A percentile compares a stretch with the other conserved stretches of the same genome.
phyloP scores from a whole-genome alignment of 192 early-diverging fungal genomes.

The Podila minutissima region DNA sequence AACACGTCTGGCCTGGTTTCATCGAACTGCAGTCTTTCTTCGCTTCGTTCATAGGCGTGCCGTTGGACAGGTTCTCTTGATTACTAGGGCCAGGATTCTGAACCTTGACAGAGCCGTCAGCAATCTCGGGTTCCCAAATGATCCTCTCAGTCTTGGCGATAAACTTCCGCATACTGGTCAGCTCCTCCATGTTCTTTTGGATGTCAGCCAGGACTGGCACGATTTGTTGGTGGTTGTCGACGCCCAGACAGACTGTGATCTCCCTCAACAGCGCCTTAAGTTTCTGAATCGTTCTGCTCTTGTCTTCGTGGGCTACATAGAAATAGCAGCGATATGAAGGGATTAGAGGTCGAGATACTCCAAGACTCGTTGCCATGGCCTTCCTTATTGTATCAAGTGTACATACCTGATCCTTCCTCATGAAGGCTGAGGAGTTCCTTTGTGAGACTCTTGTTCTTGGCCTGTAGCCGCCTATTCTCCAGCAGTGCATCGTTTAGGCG shows the following conservation, averaged over 20 bases:
- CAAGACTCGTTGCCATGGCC: no score
- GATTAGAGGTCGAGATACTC: no score
- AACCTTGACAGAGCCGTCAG: constrained; percentile 24
- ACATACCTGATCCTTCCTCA: constrained; percentile 8
- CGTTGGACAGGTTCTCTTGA: background rate
- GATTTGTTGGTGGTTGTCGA: constrained; percentile 12
- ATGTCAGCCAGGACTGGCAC: constrained; percentile 22
- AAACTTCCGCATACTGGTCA: constrained; percentile 11
- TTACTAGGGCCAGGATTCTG: constrained; percentile 1
- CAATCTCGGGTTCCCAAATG: constrained; percentile 43
- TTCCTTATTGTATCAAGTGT: background rate
- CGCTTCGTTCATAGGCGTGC: background rate
- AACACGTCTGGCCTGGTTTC: constrained; percentile 20
- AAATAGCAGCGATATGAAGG: background rate
- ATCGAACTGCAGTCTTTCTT: background rate
- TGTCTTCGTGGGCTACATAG: background rate
- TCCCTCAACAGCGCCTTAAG: constrained; percentile 12
- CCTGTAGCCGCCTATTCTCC: constrained; percentile 25
- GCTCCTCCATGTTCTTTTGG: constrained; percentile 6
- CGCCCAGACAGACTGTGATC: constrained; percentile 12
- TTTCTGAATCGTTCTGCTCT: background rate
- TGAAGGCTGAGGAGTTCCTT: constrained; percentile 12
- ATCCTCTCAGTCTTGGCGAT: constrained; percentile 31
- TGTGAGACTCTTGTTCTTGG: constrained; percentile 24
- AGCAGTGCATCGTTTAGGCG: constrained; percentile 4